A percentile compares a stretch with the other conserved stretches of the same genome.
phyloP scores from a whole-genome alignment of 192 early-diverging fungal species.

The Jimgerdemannia lactiflua region DNA sequence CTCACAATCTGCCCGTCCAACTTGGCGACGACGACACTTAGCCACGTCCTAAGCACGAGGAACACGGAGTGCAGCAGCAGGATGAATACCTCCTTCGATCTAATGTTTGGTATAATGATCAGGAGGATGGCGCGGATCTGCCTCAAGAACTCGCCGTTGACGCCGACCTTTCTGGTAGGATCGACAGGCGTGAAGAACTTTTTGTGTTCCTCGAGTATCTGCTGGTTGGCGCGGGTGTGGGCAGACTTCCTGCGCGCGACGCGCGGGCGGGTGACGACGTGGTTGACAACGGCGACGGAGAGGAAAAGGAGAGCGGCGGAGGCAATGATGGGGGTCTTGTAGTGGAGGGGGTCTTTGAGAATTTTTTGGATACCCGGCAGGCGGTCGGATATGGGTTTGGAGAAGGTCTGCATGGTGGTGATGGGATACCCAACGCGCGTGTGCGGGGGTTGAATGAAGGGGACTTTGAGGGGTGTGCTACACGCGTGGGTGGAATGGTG shows the following conservation, averaged over 20 bases:
- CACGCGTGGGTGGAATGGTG: no score
- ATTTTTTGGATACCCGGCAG: constrained; percentile 2
- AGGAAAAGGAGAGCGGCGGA: constrained; percentile 16
- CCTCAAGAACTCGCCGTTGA: constrained; percentile 53
- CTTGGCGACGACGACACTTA: constrained; percentile 88
- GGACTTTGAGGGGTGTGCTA: no score
- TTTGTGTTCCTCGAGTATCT: constrained; percentile 40
- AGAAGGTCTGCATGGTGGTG: constrained; percentile 19
- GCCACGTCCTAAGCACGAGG: constrained; percentile 86
- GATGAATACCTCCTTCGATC: constrained; percentile 78
- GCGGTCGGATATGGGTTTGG: constrained; percentile 16
- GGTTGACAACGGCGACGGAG: constrained; percentile 6
- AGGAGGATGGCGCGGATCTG: constrained; percentile 73
- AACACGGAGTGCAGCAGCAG: constrained; percentile 82
- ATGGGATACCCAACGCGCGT: not conserved
- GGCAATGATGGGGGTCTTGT: constrained; percentile 3
- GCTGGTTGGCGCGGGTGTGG: not conserved
- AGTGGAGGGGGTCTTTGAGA: not conserved
- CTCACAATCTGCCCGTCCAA: constrained; percentile 94
- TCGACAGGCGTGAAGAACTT: constrained; percentile 35
- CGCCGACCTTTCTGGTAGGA: constrained; percentile 48
- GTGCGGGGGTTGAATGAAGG: no score
- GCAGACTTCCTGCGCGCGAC: constrained; percentile 17
- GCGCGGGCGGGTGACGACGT: constrained; percentile 1
- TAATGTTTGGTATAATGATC: constrained; percentile 78